phyloP scores from a whole-genome alignment of 495 filamentous ascomycete genomes.

The Xylaria venustula region DNA sequence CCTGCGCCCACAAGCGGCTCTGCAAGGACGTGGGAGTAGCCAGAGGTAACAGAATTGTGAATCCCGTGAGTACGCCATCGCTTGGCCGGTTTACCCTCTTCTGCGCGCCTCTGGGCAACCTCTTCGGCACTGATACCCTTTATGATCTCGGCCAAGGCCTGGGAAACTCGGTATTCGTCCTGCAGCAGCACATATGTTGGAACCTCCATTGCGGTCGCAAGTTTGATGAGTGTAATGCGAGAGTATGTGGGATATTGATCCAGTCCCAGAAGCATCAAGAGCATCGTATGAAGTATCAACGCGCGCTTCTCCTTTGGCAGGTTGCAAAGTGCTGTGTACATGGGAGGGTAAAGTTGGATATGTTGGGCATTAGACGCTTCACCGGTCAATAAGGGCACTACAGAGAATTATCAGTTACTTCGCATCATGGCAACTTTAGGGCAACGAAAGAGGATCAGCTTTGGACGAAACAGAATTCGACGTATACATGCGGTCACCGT shows the following conservation, averaged over 20 bases:
- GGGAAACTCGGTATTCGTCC: slow-evolving; percentile 73
- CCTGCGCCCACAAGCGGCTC: slow-evolving; percentile 80
- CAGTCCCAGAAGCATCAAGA: slow-evolving; percentile 75
- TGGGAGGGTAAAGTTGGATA: slow-evolving; percentile 44
- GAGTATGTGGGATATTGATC: slow-evolving; percentile 78
- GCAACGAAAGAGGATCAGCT: not conserved
- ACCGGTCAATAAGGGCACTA: slow-evolving; percentile 29
- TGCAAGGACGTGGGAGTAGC: slow-evolving; percentile 73
- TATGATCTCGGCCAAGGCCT: slow-evolving; percentile 69
- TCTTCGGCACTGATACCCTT: slow-evolving; percentile 67
- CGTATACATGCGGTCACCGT: slow-evolving; percentile 12
- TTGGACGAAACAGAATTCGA: slow-evolving; percentile 12
- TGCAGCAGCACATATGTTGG: slow-evolving; percentile 62
- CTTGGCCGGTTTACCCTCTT: slow-evolving; percentile 61
- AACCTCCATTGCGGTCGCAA: slow-evolving; percentile 66
- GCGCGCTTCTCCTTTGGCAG: slow-evolving; percentile 44
- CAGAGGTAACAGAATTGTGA: slow-evolving; percentile 63
- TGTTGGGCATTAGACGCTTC: slow-evolving; percentile 39
- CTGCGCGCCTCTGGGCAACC: slow-evolving; percentile 63
- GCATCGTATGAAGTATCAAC: slow-evolving; percentile 55
- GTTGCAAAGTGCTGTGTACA: slow-evolving; percentile 38
- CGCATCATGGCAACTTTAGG: not conserved
- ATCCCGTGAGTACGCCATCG: slow-evolving; percentile 82
- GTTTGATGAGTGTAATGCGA: slow-evolving; percentile 67
- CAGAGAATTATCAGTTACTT: slow-evolving; percentile 13